Conservation (phyloP, 139 green algal species). For the Closterium sp. region DNA sequence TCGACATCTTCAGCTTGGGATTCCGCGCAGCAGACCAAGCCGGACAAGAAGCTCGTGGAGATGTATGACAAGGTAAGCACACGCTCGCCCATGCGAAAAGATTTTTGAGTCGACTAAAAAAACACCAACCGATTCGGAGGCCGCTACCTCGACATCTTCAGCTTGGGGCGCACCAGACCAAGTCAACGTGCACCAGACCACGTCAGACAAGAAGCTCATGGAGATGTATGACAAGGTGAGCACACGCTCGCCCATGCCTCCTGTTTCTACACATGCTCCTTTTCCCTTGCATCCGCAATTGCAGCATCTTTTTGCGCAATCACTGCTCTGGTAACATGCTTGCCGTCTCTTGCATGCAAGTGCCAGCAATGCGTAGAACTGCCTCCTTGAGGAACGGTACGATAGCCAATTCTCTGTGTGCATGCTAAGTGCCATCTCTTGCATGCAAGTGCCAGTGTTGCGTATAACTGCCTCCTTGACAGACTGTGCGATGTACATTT, state of each 20-base stretch:
- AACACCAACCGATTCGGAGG: not conserved
- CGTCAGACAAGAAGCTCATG: not conserved
- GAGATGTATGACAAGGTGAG: not conserved
- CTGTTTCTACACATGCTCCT: not conserved
- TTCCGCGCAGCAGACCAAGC: not conserved
- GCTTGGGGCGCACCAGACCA: too few relatives aligned
- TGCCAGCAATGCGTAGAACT: too few relatives aligned
- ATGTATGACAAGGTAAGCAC: conserved; percentile 2
- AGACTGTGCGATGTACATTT: not conserved
- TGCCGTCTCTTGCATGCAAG: too few relatives aligned
- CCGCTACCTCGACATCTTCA: not conserved
- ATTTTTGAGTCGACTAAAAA: too few relatives aligned
- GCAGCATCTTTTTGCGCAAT: not conserved
- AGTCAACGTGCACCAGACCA: not conserved
- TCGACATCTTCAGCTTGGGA: too few relatives aligned
- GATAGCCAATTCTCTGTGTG: too few relatives aligned
- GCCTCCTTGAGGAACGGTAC: too few relatives aligned
- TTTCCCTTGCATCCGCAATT: not conserved
- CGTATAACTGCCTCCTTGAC: not conserved
- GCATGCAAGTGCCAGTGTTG: not conserved
- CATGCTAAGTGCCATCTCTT: too few relatives aligned
- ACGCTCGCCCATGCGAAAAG: too few relatives aligned
- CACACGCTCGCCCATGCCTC: not conserved
- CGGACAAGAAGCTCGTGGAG: not conserved
- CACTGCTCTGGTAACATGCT: not conserved